Evolutionary conservation across 2,329 filamentous ascomycete genomes (phyloP).

Genomic region (Fusarium palustre): DNA sequence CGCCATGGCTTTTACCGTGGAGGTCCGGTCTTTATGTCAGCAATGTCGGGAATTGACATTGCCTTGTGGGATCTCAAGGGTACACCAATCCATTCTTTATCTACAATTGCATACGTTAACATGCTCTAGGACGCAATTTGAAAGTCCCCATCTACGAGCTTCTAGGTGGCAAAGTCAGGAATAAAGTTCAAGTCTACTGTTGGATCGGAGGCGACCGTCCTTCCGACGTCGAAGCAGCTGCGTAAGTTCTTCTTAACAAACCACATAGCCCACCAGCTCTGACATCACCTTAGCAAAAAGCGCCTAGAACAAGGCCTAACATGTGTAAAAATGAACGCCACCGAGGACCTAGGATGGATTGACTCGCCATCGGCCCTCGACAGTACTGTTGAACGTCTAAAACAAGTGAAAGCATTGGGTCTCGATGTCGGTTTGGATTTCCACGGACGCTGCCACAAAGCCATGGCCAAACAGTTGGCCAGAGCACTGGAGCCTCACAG

Average conservation of each 20-base stretch:
- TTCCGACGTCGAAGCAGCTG: conserved; percentile 71
- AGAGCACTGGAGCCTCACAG: conserved; percentile 73
- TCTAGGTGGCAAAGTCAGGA: conserved; percentile 78
- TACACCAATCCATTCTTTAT: neutral
- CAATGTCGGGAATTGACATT: conserved; percentile 81
- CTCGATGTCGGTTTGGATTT: conserved; percentile 82
- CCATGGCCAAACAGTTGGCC: conserved; percentile 84
- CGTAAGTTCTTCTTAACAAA: conserved; percentile 56
- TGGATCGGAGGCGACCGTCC: conserved; percentile 84
- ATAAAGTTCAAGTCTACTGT: conserved; percentile 77
- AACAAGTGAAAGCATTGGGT: conserved; percentile 74
- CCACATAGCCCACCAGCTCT: conserved; percentile 57
- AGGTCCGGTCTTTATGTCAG: conserved; percentile 84
- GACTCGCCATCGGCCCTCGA: conserved; percentile 76
- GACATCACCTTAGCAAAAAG: conserved; percentile 46
- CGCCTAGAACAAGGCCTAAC: conserved; percentile 62
- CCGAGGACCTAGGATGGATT: conserved; percentile 80
- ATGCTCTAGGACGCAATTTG: conserved; percentile 55
- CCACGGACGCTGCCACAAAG: conserved; percentile 80
- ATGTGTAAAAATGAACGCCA: conserved; percentile 83
- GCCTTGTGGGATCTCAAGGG: conserved; percentile 82
- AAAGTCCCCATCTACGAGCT: conserved; percentile 79
- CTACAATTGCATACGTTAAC: neutral
- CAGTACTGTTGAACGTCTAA: conserved; percentile 73
- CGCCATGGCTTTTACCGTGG: conserved; percentile 80